Percentiles rank a stretch among this genome's conserved stretches.
Evolutionary conservation across 345 rosid species (phyloP).

Genomic region (Anacardium occidentale): DNA sequence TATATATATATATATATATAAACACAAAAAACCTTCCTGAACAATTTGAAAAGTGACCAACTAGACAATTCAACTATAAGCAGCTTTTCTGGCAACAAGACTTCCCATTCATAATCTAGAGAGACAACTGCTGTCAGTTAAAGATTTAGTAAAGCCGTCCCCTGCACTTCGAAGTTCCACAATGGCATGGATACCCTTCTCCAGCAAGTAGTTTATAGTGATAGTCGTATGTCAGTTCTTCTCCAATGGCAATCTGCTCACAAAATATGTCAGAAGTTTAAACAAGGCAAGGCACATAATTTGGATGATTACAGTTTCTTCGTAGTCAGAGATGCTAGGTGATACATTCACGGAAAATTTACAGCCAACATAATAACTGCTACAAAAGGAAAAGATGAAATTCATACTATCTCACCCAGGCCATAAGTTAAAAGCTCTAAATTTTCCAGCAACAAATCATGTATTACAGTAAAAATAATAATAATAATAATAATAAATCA

Average conservation of each 20-base stretch:
- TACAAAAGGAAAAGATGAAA: not conserved
- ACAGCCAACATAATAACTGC: not conserved
- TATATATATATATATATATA: too few species aligned
- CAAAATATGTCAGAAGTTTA: slow-evolving; percentile 8
- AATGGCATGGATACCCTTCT: slow-evolving; percentile 64
- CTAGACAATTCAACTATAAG: not conserved
- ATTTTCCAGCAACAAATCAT: not conserved
- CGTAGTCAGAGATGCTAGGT: not conserved
- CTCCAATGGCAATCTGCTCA: slow-evolving; percentile 89
- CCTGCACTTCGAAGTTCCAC: slow-evolving; percentile 65
- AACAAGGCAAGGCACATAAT: not conserved
- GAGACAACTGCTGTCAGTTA: not conserved
- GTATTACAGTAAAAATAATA: not conserved
- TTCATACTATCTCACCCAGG: not conserved
- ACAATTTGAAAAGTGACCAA: not conserved
- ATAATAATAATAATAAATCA: too few species aligned
- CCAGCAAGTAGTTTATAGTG: slow-evolving; percentile 49
- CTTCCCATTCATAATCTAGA: not conserved
- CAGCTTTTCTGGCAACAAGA: not conserved
- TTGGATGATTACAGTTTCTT: not conserved
- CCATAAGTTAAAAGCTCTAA: not conserved
- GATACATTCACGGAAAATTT: not conserved
- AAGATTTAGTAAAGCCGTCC: slow-evolving; percentile 51
- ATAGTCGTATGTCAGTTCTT: slow-evolving; percentile 77
- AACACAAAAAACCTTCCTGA: not conserved